phyloP scores from a whole-genome alignment of 805 yeast genomes.

The Saccharomyces kudriavzevii region DNA sequence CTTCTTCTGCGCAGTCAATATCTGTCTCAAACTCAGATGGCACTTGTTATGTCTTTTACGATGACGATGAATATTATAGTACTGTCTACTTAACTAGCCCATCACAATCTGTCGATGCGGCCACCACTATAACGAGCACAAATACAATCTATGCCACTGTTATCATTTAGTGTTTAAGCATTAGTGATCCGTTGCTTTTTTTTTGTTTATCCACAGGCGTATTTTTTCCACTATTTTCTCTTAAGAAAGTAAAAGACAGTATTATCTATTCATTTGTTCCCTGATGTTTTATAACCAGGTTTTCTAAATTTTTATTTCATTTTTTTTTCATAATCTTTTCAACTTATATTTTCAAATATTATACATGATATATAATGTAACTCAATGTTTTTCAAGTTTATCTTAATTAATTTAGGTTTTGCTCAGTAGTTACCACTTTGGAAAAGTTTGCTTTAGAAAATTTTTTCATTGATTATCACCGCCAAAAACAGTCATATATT shows the following conservation, averaged over 20 bases:
- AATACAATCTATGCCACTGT: slow-evolving; percentile 20
- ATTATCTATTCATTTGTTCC: not conserved
- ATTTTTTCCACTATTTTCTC: not conserved
- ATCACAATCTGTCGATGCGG: slow-evolving; percentile 28
- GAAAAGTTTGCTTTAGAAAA: too few relatives aligned
- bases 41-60: slow-evolving; percentile 21
- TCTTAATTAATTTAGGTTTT: too few relatives aligned
- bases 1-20: slow-evolving; percentile 6
- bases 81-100: slow-evolving; percentile 25
- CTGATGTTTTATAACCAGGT: not conserved
- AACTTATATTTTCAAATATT: not conserved
- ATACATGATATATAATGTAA: not conserved
- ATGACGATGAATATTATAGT: slow-evolving; percentile 25
- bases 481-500: too few relatives aligned
- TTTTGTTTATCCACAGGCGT: not conserved
- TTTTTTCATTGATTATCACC: too few relatives aligned
- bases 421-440: too few relatives aligned
- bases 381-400: not conserved
- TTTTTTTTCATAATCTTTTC: not conserved
- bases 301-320: not conserved
- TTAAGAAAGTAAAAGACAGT: not conserved
- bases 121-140: slow-evolving; percentile 30
- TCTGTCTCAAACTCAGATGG: slow-evolving; percentile 14
- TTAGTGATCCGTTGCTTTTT: not conserved
- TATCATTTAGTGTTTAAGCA: slow-evolving; percentile 2